Evolutionary conservation across 2,329 filamentous ascomycete species (phyloP).

Genomic region (Orbilia javanica): DNA sequence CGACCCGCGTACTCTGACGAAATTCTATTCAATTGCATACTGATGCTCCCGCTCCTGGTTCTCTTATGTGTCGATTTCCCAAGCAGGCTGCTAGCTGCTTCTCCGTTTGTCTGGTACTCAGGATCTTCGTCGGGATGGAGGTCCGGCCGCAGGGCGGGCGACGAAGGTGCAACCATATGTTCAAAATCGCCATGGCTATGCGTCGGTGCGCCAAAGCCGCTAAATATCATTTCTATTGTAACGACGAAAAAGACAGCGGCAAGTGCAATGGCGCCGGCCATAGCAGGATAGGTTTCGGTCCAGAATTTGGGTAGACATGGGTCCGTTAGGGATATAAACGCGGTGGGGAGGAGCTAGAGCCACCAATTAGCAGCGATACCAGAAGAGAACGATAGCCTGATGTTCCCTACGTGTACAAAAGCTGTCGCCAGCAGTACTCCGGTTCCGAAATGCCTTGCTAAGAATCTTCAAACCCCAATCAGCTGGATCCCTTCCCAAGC

Average conservation of each 20-base stretch:
- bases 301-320: slow-evolving; percentile 81
- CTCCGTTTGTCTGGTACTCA: slow-evolving; percentile 50
- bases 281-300: slow-evolving; percentile 80
- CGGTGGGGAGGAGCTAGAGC: slow-evolving; percentile 71
- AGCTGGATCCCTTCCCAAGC: slow-evolving; percentile 62
- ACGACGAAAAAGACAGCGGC: slow-evolving; percentile 84
- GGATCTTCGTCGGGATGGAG: slow-evolving; percentile 50
- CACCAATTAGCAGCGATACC: slow-evolving; percentile 13
- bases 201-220: slow-evolving; percentile 49
- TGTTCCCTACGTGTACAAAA: slow-evolving; percentile 76
- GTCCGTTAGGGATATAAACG: slow-evolving; percentile 73
- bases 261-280: slow-evolving; percentile 87
- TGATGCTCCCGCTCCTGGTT: slow-evolving; percentile 60
- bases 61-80: slow-evolving; percentile 49
- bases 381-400: not conserved
- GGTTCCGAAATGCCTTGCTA: slow-evolving; percentile 74
- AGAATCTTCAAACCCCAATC: slow-evolving; percentile 68
- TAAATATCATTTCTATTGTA: slow-evolving; percentile 85
- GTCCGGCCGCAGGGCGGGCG: slow-evolving; percentile 44
- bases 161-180: slow-evolving; percentile 42
- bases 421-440: slow-evolving; percentile 88
- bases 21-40: slow-evolving; percentile 59
- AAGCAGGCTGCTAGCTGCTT: slow-evolving; percentile 53
- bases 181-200: slow-evolving; percentile 57
- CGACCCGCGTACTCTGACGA: slow-evolving; percentile 29